Base-by-base conservation (phyloP, 169 alveolate genomes). In the Plasmodium gaboni region DNA sequence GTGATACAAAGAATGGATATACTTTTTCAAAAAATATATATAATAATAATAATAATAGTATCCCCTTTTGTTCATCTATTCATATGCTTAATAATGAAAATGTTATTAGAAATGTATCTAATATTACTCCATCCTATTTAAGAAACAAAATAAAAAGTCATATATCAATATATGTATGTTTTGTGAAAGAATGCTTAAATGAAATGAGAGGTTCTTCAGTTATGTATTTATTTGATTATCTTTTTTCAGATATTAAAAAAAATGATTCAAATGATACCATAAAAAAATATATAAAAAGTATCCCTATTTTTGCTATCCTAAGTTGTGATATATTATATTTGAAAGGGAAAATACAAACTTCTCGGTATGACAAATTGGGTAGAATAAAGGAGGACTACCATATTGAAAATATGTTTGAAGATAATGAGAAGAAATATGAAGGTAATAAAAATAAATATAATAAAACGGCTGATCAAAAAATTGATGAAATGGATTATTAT, bases 181-280 rank as follows among this genome's bases (percentile, higher is more conserved):
- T 83, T 83, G 64, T 83, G 15, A 83, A 83, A 60, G 91, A 83
- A 32, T 50, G 91, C 15, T 61, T 83, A 50, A 44, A 32, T 24
- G 85, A 83, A 61, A 83, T 44, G 42, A 83, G 70, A 28, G 4
- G 28, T 42, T 83, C 91, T 32, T 28, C 91, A 46, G 64, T 83
- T 59, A 15, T 83, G 17, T 83, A 83, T 69, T 83, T 83, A 68
- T 17, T 55, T 17, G 91, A 83, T 68, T 83, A 83, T 15, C 38
- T 83, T 83, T 70, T 83, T 63, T 83, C 91, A n/a, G 91, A 83
- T 83, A 55, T 83, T 69, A 83, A 83, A 28, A 68, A 83, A 61
- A 24, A 83, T 55, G 85, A 68, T 24, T 9, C 51, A 38, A 10
- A 13, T 55, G 85, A 67, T 60, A 26, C 73, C 2, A 42, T 83